phyloP scores from a whole-genome alignment of 148 eudicot species.

The Heliosperma pusillum region DNA sequence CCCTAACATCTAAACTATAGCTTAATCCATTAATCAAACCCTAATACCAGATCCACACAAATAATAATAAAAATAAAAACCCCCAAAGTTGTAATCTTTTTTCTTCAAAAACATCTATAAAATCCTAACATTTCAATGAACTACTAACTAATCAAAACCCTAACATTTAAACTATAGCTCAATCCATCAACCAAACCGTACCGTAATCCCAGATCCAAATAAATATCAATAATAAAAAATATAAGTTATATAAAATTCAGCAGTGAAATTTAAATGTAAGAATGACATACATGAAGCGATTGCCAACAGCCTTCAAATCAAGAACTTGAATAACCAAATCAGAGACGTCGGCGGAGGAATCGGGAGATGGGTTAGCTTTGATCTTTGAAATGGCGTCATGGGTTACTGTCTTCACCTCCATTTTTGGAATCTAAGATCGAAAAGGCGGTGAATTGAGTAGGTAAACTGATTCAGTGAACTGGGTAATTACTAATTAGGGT shows the following conservation, averaged over 20 bases:
- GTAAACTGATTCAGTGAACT: no score
- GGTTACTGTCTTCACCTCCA: slow-evolving; percentile 48
- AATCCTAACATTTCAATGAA: slow-evolving; percentile 1
- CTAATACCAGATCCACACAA: no score
- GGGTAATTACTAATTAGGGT: slow-evolving; percentile 11
- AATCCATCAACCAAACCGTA: neutral
- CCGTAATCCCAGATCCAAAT: neutral
- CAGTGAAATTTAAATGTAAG: neutral
- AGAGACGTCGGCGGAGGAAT: slow-evolving; percentile 46
- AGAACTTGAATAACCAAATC: slow-evolving; percentile 68
- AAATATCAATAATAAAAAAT: neutral
- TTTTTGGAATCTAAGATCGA: neutral
- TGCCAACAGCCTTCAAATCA: slow-evolving; percentile 69
- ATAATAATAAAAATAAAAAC: no score
- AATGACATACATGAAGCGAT: slow-evolving; percentile 45
- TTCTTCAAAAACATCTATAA: neutral
- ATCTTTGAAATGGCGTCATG: slow-evolving; percentile 67
- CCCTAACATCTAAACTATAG: no score
- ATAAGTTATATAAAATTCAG: no score
- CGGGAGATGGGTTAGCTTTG: slow-evolving; percentile 70
- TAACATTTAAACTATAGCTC: no score
- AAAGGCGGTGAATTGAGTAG: neutral
- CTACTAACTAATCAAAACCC: neutral
- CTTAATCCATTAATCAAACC: no score
- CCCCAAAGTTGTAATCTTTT: neutral